Evolutionary conservation across 306 rosid species (phyloP), one percentile per base, ranked within the genome.

Genomic region (Echinosophora koreensis): DNA sequence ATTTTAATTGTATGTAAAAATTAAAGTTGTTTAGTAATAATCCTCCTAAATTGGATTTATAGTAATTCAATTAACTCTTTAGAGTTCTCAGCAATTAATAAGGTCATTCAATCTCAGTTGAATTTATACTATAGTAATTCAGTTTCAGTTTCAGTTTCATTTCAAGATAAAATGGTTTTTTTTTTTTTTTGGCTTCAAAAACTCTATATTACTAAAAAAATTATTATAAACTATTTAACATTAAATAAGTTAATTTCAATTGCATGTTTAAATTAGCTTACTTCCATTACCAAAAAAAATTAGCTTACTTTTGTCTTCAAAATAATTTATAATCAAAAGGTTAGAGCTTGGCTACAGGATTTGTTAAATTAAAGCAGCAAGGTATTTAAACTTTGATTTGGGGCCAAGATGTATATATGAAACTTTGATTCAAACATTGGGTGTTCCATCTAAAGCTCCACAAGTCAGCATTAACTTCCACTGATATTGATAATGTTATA

Each of bases 91-190:
- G 5, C 27, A 71, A 18, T 39, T 58, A 34, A 8, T 74, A 11
- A 13, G 38, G 8, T 7, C 4, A 0, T 4, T 7, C 4, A 0
- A 10, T 79, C 14, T 30, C 17, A 37, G 9, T 50, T 56, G 11
- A 58, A 30, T 56, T 37, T 66, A 17, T 39, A 15, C 27, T 30
- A 12, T 39, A 15, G 34, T 30, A 12, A 27, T 50, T 63, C 15
- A 27, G 65, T n/a, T 50, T 63, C 15, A 27, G 65, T n/a, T 50
- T 63, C 15, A 27, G 58, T n/a, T 83, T 67, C 66, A 5, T 28
- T 73, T 78, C 61, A 41, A 2, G 44, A 1, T 2, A 39, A 39
- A 39, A 39, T 39, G 8, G 7, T 35, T 3, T 35, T 3, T 39
- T 39, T 39, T 6, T 39, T 35, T 3, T 39, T 39, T 39, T 6